A percentile compares a stretch with the other conserved stretches of the same genome.
phyloP scores from a whole-genome alignment of 2,329 filamentous ascomycete species.

The Ophiognomonia clavigignenti-juglandacearum region DNA sequence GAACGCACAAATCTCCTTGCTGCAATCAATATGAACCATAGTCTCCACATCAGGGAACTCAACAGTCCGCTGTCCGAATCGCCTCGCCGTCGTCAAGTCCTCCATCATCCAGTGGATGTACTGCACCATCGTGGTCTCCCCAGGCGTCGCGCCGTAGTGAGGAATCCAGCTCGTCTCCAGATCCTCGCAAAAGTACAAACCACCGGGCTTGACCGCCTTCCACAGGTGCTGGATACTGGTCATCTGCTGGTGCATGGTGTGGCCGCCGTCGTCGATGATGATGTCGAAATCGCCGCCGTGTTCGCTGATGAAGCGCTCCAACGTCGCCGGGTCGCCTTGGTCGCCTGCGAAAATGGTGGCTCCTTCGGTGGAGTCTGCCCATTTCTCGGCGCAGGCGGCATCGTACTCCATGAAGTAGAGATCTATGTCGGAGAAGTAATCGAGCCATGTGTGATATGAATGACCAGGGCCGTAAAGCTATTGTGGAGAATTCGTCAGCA shows the following conservation, averaged over 20 bases:
- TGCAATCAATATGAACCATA: neutral
- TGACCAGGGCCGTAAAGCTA: conserved; percentile 29
- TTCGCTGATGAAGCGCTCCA: neutral
- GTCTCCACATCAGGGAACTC: neutral
- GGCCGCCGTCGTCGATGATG: conserved; percentile 35
- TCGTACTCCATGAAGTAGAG: conserved; percentile 25
- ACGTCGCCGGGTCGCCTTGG: neutral
- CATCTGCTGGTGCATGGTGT: conserved; percentile 33
- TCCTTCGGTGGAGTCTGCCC: neutral
- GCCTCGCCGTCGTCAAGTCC: neutral
- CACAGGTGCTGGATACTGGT: conserved; percentile 30
- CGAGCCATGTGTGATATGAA: conserved; percentile 35
- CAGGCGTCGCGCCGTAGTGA: neutral
- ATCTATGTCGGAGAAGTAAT: conserved; percentile 28
- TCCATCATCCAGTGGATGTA: neutral
- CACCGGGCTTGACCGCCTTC: conserved; percentile 27
- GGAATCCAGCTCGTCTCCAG: neutral
- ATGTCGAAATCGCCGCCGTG: conserved; percentile 30
- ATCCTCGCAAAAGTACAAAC: neutral
- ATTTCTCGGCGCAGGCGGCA: conserved; percentile 15
- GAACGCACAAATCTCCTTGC: neutral
- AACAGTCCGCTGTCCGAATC: neutral
- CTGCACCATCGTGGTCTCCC: neutral
- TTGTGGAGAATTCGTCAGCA: neutral
- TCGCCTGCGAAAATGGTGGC: neutral